Evolutionary conservation across 1,284 basidiomycete genomes (phyloP), one percentile per base, ranked within the genome.

Genomic region (Naganishia liquefaciens): DNA sequence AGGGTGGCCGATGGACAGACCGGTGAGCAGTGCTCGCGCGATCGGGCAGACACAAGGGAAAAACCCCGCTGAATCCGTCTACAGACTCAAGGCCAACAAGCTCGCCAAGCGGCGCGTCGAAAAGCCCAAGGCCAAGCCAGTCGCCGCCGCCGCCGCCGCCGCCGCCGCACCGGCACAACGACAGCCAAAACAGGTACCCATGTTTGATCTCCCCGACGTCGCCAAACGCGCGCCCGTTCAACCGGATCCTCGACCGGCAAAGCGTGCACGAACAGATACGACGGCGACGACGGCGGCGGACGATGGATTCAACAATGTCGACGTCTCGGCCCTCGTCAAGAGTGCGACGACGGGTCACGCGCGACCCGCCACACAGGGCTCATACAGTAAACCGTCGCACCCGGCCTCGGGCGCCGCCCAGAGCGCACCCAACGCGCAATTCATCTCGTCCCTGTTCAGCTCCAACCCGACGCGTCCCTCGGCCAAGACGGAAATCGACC

Each of bases 361-460:
- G n/a, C n/a, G n/a, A n/a, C n/a, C n/a, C n/a, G n/a, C n/a, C n/a
- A 52, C 61, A 11, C 44, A 43, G 42, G 61, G 51, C n/a, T 54
- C 37, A 9, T 62, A 21, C 17, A 51, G 39, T 0, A 52, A 51
- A 25, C 40, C 51, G 17, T 37, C 39, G 0, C 30, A 33, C 37
- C 44, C 49, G 5, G 25, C 37, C 23, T 40, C 42, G 42, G 49
- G 23, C n/a, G n/a, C 42, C 17, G 46, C 40, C 10, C 40, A 42
- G 19, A 5, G 30, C 54, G 13, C 39, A 15, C 54, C 43, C 39
- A 7, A 19, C 54, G 10, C 23, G 19, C 33, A 93, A 74, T 82
- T 93, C 67, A 91, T 96, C 70, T 96, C 93, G 0, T 94, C 92
- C 3, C 83, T 97, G 3, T 97, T 97, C 81, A 87, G 76, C 75